A percentile compares a stretch with the other conserved stretches of the same genome.
Evolutionary conservation across 140 eudicot genomes (phyloP).

Genomic region (Senecio squalidus): DNA sequence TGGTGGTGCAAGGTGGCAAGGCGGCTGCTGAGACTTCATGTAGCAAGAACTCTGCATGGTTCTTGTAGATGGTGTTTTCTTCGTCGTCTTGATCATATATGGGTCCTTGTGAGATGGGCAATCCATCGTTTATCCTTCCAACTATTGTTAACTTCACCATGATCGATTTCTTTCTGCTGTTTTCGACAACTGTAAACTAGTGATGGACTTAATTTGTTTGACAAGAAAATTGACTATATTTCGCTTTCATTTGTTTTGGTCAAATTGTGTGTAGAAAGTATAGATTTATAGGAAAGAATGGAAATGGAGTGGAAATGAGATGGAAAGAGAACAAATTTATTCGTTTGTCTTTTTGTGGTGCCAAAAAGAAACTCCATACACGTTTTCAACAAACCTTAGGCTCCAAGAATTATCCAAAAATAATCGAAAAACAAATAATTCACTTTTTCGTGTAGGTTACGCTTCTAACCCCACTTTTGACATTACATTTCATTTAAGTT

Average conservation of each 20-base stretch:
- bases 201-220: background rate
- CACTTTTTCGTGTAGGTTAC: no score
- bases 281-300: constrained; percentile 1
- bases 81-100: constrained; percentile 25
- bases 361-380: constrained; percentile 19
- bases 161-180: no score
- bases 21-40: constrained; percentile 44
- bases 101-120: constrained; percentile 52
- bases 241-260: background rate
- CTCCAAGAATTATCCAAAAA: constrained; percentile 20
- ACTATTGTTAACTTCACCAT: constrained; percentile 55
- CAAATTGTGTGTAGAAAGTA: background rate
- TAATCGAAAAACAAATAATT: background rate
- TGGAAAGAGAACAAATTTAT: constrained; percentile 10
- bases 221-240: background rate
- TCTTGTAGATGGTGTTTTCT: constrained; percentile 27
- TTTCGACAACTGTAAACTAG: background rate
- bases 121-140: constrained; percentile 47
- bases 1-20: constrained; percentile 40
- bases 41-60: constrained; percentile 52
- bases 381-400: constrained; percentile 24
- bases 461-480: no score
- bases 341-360: constrained; percentile 19
- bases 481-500: no score
- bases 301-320: constrained; percentile 5